Percentiles rank a stretch among this genome's conserved stretches.
Conservation (phyloP, 1,284 basidiomycete genomes). For the Naganishia albida region DNA sequence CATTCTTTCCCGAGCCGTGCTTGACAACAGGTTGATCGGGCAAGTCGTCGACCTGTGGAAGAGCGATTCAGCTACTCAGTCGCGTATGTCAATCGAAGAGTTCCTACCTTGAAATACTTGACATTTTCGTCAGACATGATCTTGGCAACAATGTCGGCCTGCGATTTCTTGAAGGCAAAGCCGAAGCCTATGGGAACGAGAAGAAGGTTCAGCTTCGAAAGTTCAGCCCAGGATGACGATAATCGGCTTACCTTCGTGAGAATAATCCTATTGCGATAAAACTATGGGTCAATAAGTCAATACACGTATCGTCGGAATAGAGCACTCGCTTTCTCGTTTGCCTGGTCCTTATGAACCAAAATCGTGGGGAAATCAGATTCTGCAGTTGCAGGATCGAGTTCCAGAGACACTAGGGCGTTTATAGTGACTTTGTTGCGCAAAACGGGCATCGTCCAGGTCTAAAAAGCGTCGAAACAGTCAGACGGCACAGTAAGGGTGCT, state of each 20-base stretch:
- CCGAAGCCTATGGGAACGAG: constrained; percentile 36
- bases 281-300: neutral
- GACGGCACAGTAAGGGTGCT: neutral
- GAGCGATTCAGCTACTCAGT: neutral
- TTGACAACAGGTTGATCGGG: constrained; percentile 42
- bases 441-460: constrained; percentile 45
- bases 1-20: constrained; percentile 36
- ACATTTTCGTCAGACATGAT: constrained; percentile 41
- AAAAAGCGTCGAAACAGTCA: neutral
- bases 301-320: no score
- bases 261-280: constrained; percentile 40
- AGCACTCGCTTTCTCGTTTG: constrained; percentile 25
- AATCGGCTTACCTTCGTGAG: constrained; percentile 37
- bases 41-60: constrained; percentile 38
- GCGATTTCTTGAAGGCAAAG: constrained; percentile 44
- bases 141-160: constrained; percentile 41
- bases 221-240: neutral
- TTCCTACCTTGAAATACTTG: constrained; percentile 41
- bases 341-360: constrained; percentile 39
- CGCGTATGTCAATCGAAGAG: neutral
- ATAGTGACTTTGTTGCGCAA: constrained; percentile 44
- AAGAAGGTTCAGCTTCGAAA: neutral
- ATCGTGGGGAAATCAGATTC: constrained; percentile 46
- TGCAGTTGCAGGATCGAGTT: constrained; percentile 43
- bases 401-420: constrained; percentile 44